Base-by-base conservation (phyloP, 2,329 filamentous ascomycete species). In the Davidsoniella neocaledoniae region DNA sequence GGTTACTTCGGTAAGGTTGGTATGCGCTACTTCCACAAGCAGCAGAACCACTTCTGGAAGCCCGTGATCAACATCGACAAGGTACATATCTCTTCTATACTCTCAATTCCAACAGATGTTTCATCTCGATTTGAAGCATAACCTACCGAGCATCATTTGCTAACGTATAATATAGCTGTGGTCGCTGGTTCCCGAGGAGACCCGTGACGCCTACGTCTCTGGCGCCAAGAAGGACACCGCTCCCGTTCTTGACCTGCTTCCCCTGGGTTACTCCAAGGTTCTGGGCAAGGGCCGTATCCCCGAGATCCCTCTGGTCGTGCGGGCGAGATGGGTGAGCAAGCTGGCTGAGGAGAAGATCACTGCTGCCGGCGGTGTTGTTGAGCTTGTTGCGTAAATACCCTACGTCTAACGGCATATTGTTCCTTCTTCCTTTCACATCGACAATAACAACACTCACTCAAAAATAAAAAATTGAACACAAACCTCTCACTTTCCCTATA, bases 1-100 rank as follows among this genome's bases (percentile, higher is more conserved):
- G 91, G 91, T 86, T 96, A 96, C 85, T 96, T 95, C 73, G 86
- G 86, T 73, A 94, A 95, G 76, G 85, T 90, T 62, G 83, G 84
- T 74, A 90, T 90, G 84, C 77, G 85, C 66, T 82, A 90, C 75
- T 95, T 94, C 85, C 90, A 96, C 79, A 88, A 91, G 73, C 81
- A 86, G 66, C 77, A 81, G 65, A 90, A 90, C 77, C 83, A 93
- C 67, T 87, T 90, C 79, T 98, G 90, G 91, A 95, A 94, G 77
- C 91, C 91, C 59, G 79, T 86, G 62, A 83, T 98, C 82, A 98
- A 98, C 79, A 76, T 98, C 62, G 91, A 96, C 74, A 98, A 96
- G 84, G 84, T 90, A 67, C 58, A 61, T 62, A 56, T 29, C 17
- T 25, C 45, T 40, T 12, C 29, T 23, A 16, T 16, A 10, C 38